Evolutionary conservation across 306 rosid genomes (phyloP), one percentile per base, ranked within the genome.

Genomic region (Prunus davidiana): DNA sequence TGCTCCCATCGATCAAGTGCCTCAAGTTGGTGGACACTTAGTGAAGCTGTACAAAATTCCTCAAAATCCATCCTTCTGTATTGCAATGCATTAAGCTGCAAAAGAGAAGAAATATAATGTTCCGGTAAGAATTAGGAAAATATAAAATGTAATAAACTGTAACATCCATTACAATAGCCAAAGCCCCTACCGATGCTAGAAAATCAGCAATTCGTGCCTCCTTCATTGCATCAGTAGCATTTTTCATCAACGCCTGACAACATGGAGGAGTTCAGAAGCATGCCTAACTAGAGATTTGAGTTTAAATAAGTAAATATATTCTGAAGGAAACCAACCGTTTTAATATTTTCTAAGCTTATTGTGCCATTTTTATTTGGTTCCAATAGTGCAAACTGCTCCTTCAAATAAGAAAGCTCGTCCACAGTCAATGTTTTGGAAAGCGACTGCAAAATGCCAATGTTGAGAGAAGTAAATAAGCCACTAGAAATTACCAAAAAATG

Each of bases 161-260:
- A 62, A 52, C 51, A 11, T 56, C 32, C 22, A 51, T 72, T 19
- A 52, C 62, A 67, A 51, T 64, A 28, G 38, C 51, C 68, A 73
- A 58, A 28, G 64, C 74, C 82, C 98, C 76, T 83, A 91, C 98
- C 14, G 96, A 87, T 60, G 90, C 86, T 69, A 93, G 82, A 72
- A 88, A 84, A 45, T 93, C 97, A 27, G 82, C 74, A 71, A 90
- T 81, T 54, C 92, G 91, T 3, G 98, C 91, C 54, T 93, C 97
- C 89, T 90, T 93, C 97, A 93, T 87, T 63, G 97, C 96, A 73
- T 91, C 94, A n/a, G 97, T 93, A 67, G 94, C 90, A 74, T 88
- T 80, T 79, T 84, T 93, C 96, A 78, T 76, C 87, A 93, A 83
- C 67, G 88, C 93, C 98, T 93, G 88, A 69, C 34, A 74, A 76